Evolutionary conservation across 108 stramenopile species (phyloP), one percentile per base, ranked within the genome.

Genomic region (Skeletonema potamos): DNA sequence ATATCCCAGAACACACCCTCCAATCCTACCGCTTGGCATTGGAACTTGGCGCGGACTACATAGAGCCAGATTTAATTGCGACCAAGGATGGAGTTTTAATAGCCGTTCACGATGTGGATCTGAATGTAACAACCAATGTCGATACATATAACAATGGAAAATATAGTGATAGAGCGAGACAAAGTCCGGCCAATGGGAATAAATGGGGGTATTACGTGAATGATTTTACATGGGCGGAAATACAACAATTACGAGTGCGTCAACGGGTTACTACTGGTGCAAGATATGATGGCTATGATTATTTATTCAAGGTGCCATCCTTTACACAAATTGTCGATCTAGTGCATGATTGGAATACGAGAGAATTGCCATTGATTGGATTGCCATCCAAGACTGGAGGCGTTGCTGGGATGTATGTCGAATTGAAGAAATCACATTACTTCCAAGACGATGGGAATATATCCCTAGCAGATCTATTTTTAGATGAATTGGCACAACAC

Each of bases 41-140:
- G 9, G 91, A 92, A 51, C 63, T 95, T n/a, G 86, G 87, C 12
- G 87, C 91, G 26, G 89, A 95, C 48, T 95, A 84, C 68, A 88
- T 92, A 44, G 94, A 95, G 58, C 86, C 91, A 1, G 91, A 95
- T 74, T 65, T 92, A 48, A 85, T 90, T 0, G 70, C 89, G 22
- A 86, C 89, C 17, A 76, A 68, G 27, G 87, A 87, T 58, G 58
- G 61, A 18, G 58, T 78, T 24, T 59, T 90, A 48, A 59, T 90
- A 27, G 88, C 88, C 27, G 71, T 88, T 3, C 91, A 95, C 71
- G 72, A 76, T 24, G 36, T 91, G 1, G 85, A 88, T 74, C 60
- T 95, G 41, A 85, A 83, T 30, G 36, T 83, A 7, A 92, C 94
- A 8, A 89, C 94, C 4, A 81, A 95, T 74, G 87, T 95, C 58